A percentile compares a stretch with the other conserved stretches of the same genome.
phyloP scores from a whole-genome alignment of 2,329 filamentous ascomycete genomes.

The Cladosporium austrohemisphaericum region DNA sequence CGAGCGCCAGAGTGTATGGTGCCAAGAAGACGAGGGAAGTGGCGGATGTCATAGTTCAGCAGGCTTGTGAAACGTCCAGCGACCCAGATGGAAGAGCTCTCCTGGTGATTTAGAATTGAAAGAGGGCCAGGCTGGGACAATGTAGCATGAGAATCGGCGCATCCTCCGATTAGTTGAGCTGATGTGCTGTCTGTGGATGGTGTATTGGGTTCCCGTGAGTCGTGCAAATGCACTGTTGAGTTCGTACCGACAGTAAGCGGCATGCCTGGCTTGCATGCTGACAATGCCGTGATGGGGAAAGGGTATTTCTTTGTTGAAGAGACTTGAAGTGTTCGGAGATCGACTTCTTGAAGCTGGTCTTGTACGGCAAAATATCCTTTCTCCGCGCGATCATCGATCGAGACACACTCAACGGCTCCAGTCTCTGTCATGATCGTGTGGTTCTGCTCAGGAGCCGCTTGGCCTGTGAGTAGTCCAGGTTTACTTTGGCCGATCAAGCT shows the following conservation, averaged over 20 bases:
- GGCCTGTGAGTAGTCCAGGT: constrained; percentile 63
- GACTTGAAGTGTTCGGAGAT: constrained; percentile 68
- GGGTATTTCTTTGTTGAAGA: constrained; percentile 70
- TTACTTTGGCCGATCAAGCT: constrained; percentile 63
- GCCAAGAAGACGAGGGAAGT: constrained; percentile 71
- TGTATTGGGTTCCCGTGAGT: constrained; percentile 53
- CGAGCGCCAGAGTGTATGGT: constrained; percentile 81
- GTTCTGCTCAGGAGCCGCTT: constrained; percentile 44
- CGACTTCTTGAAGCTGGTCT: constrained; percentile 73
- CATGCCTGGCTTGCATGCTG: constrained; percentile 59
- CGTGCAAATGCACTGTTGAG: constrained; percentile 75
- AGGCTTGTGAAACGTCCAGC: constrained; percentile 86
- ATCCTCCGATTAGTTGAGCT: constrained; percentile 34
- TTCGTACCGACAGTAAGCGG: constrained; percentile 84
- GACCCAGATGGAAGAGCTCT: constrained; percentile 71
- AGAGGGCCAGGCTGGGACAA: constrained; percentile 78
- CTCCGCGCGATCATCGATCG: constrained; percentile 64
- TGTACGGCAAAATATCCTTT: constrained; percentile 78
- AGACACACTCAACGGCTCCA: constrained; percentile 74
- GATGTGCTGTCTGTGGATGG: constrained; percentile 10
- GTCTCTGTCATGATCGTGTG: constrained; percentile 64
- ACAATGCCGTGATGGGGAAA: constrained; percentile 79
- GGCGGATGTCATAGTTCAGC: constrained; percentile 82
- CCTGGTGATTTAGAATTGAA: constrained; percentile 60
- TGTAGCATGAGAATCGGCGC: constrained; percentile 55